A percentile compares a stretch with the other conserved stretches of the same genome.
phyloP scores from a whole-genome alignment of 345 rosid genomes.

The Salix suchowensis region DNA sequence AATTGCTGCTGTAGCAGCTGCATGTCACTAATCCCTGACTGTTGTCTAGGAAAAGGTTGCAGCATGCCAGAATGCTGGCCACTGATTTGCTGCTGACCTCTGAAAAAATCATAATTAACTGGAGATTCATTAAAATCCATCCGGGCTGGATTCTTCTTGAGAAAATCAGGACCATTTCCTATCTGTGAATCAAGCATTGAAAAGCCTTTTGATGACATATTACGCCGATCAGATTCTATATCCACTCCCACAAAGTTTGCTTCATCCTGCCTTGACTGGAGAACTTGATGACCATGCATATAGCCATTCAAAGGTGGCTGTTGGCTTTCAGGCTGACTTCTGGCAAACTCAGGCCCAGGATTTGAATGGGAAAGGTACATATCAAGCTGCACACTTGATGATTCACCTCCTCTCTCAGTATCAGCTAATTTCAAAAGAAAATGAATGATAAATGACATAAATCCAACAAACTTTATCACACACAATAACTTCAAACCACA shows the following conservation, averaged over 20 bases:
- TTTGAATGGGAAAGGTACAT: constrained; percentile 44
- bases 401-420: constrained; percentile 48
- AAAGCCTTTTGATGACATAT: constrained; percentile 44
- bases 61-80: constrained; percentile 55
- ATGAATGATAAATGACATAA: constrained; percentile 3
- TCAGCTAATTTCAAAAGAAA: constrained; percentile 50
- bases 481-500: constrained; percentile 7
- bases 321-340: constrained; percentile 52
- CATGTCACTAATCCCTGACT: constrained; percentile 60
- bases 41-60: constrained; percentile 70
- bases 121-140: constrained; percentile 60
- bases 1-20: constrained; percentile 72
- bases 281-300: constrained; percentile 49
- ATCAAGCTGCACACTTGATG: constrained; percentile 54
- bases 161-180: constrained; percentile 46
- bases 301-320: constrained; percentile 57
- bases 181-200: constrained; percentile 42
- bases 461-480: background rate
- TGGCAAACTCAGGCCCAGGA: constrained; percentile 49
- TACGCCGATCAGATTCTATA: constrained; percentile 48
- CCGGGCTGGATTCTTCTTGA: constrained; percentile 38
- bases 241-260: constrained; percentile 58
- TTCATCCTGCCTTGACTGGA: constrained; percentile 52
- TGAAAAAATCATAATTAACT: constrained; percentile 59
- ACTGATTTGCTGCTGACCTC: constrained; percentile 59